Evolutionary conservation across 345 rosid species (phyloP), one percentile per base, ranked within the genome.

Genomic region (Populus pruinosa): DNA sequence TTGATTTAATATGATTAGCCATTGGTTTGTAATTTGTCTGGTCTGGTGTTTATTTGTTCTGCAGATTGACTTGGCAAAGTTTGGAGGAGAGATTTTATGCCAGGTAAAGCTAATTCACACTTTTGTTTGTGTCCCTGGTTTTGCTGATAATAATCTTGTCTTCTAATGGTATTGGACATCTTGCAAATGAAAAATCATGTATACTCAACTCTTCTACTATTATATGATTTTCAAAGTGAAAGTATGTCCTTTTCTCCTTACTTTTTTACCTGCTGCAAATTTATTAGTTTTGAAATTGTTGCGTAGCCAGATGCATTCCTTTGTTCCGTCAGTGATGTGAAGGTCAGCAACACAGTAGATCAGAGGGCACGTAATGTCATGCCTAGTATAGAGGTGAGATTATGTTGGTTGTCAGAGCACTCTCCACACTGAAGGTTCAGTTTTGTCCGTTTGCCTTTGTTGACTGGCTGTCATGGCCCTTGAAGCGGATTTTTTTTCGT

Each of bases 281-380:
- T 80, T 72, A 69, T 82, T 83, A 76, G 78, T 73, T 64, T 61
- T 80, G 56, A 66, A 64, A 67, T 75, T 88, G 77, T 71, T 86
- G 76, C 91, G 86, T 88, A 96, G 99, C 96, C 97, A 89, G 99
- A 96, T 91, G 94, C 98, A 78, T 96, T 96, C 81, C 93, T 96
- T 71, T 96, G 97, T 85, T 96, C 98, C 12, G 76, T 96, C 79
- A 89, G 89, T 84, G 97, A 94, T 84, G 99, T 96, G 74, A 96
- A 92, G 84, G 94, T 96, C 82, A 81, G 78, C 81, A 92, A 86
- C 81, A 33, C 97, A 65, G 83, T 88, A 77, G 92, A 90, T 86
- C 97, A 83, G 23, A 89, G 99, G 76, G 91, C 93, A 56, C 93
- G 94, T 29, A 90, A 96, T 84, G 85, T 85, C 63, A 82, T 85